A percentile compares a stretch with the other conserved stretches of the same genome.
phyloP scores from a whole-genome alignment of 768 basidiomycete species.

The Leccinum ochraceum region DNA sequence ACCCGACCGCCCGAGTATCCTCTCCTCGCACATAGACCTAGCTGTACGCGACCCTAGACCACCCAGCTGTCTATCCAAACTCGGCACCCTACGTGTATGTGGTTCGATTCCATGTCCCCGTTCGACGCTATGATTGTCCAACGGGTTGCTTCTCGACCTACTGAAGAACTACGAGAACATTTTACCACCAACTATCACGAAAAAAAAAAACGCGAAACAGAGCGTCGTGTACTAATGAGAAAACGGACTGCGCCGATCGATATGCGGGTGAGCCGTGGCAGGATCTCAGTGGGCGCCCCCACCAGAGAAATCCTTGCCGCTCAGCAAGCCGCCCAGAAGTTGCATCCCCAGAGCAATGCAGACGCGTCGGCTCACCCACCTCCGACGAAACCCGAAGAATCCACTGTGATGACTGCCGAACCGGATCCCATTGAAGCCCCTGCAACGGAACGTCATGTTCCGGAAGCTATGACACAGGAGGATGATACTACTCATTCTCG shows the following conservation, averaged over 20 bases:
- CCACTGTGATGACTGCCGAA: conserved; percentile 16
- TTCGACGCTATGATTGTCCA: neutral
- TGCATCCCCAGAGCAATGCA: conserved; percentile 24
- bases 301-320: conserved; percentile 69
- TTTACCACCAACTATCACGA: conserved; percentile 78
- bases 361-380: conserved; percentile 19
- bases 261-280: conserved; percentile 81
- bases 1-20: no score
- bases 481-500: conserved; percentile 28
- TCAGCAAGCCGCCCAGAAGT: conserved; percentile 62
- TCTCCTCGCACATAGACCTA: no score
- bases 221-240: conserved; percentile 77
- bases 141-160: conserved; percentile 82
- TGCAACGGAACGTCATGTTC: conserved; percentile 1
- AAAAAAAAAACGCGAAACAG: conserved; percentile 81
- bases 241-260: conserved; percentile 89
- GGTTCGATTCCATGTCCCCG: neutral
- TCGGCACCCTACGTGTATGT: conserved; percentile 77
- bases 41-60: no score
- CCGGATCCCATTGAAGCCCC: conserved; percentile 15
- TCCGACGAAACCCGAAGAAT: conserved; percentile 19
- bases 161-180: conserved; percentile 71
- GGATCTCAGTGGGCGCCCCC: conserved; percentile 71
- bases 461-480: conserved; percentile 15
- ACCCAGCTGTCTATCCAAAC: conserved; percentile 66